Base-by-base conservation (phyloP, 169 alveolate species). In the Plasmodium ovale region DNA sequence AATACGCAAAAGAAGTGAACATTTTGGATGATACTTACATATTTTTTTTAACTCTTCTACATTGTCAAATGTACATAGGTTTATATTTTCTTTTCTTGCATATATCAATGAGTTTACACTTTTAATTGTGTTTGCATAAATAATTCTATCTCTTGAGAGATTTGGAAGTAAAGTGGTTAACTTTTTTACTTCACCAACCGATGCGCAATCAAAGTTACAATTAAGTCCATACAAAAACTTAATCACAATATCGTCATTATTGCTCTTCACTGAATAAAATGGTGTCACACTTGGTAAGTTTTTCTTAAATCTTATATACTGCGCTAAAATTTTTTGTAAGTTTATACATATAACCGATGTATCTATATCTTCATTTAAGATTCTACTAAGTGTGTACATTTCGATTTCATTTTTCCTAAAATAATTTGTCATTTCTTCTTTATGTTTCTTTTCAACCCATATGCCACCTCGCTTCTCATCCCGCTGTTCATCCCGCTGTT, bases 171-270 rank as follows among this genome's bases (percentile, higher is more conserved):
- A 1, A 1, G 39, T 68, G 3, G 37, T 37, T 21, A 84, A 29
- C 31, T 68, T 67, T 4, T 54, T 84, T 25, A 84, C 62, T 27
- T 84, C 91, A 1, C 91, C 91, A 21, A 68, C 53, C 0, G 91
- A 84, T 1, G 91, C 91, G 42, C 91, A 84, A 59, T 84, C 91
- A 84, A 84, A 84, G 56, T 67, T 84, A 33, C 74, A 54, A 33
- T 84, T 84, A 37, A 84, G n/a, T 5, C 87, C 91, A 53, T 84
- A 84, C 37, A 84, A 58, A 27, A 84, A 69, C 42, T 84, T 84
- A 12, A 84, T 3, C 23, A 84, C 77, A 27, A 54, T 29, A 23
- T 84, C 87, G 3, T 84, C 91, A 56, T 84, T 39, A 69, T 84
- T 84, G 25, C 91, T 53, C 39, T 84, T 84, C 6, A 84, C 77